Base-by-base conservation (phyloP, 768 basidiomycete species). In the Russula virescens region DNA sequence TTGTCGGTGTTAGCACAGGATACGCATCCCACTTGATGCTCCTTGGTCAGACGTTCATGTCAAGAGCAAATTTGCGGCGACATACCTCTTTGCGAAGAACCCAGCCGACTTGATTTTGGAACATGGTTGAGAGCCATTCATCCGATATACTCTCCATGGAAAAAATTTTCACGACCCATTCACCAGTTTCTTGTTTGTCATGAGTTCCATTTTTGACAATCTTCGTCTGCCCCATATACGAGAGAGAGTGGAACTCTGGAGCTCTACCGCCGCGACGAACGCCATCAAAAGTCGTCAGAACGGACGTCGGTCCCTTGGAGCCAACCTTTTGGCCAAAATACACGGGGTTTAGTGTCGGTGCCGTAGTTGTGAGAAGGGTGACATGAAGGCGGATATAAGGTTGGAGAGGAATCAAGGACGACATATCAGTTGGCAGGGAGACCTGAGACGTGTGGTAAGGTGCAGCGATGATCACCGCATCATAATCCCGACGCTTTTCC, bases 121-220 rank as follows among this genome's bases (percentile, higher is more conserved):
- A 93, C 66, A 89, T 73, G 10, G 76, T 74, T 18, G 78, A 71
- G 35, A 98, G 75, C 85, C 90, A 88, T 57, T 84, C 82, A 59
- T 94, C 86, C 47, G 79, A 79, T 46, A 94, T 73, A 21, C 75
- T 71, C 35, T 83, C 71, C 68, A 83, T 77, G 2, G 91, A 94
- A 71, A 95, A 95, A 50, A 97, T 90, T 76, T 97, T 98, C 58
- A 94, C 92, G 13, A 80, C 80, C 82, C 87, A 92, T 69, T 83
- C 80, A 25, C 68, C 66, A 28, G 57, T 60, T 13, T 19, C 23
- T 47, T 28, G 43, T 19, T 11, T 11, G 7, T 38, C 64, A 9
- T 69, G 73, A 14, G 65, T 60, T 69, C 52, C 58, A 52, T 65
- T 82, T 82, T 38, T 76, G 76, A 34, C 81, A 77, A 50, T 75